Conservation (phyloP, 2,329 filamentous ascomycete species). For the Aspergillus udagawae region DNA sequence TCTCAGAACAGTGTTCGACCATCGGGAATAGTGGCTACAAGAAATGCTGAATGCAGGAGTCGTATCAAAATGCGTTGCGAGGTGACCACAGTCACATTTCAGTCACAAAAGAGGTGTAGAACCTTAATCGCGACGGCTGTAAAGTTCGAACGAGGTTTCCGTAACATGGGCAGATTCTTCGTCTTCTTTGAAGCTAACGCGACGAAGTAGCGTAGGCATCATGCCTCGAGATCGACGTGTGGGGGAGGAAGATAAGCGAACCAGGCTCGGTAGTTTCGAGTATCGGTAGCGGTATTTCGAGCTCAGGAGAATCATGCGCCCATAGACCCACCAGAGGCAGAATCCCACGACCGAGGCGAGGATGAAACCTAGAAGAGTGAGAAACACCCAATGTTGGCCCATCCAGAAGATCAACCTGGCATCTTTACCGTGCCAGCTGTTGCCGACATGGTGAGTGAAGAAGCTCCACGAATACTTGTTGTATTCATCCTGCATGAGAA, state of each 20-base stretch:
- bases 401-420: constrained; percentile 64
- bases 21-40: constrained; percentile 16
- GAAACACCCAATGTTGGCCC: constrained; percentile 54
- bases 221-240: constrained; percentile 30
- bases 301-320: constrained; percentile 41
- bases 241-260: constrained; percentile 29
- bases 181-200: constrained; percentile 39
- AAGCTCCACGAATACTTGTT: constrained; percentile 66
- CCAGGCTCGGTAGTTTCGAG: constrained; percentile 22
- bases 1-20: not conserved
- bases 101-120: constrained; percentile 1
- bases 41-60: constrained; percentile 21
- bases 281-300: constrained; percentile 40
- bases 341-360: constrained; percentile 47
- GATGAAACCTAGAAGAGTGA: constrained; percentile 50
- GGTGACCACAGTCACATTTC: constrained; percentile 7
- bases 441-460: constrained; percentile 63
- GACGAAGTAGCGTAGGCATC: constrained; percentile 34
- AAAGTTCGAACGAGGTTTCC: constrained; percentile 39
- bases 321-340: constrained; percentile 49
- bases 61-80: constrained; percentile 18
- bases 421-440: constrained; percentile 63
- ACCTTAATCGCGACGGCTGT: constrained; percentile 29
- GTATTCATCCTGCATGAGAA: constrained; percentile 68
- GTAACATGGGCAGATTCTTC: constrained; percentile 31